Conservation (phyloP, 2,329 filamentous ascomycete species). For the Fusarium cicatricum region DNA sequence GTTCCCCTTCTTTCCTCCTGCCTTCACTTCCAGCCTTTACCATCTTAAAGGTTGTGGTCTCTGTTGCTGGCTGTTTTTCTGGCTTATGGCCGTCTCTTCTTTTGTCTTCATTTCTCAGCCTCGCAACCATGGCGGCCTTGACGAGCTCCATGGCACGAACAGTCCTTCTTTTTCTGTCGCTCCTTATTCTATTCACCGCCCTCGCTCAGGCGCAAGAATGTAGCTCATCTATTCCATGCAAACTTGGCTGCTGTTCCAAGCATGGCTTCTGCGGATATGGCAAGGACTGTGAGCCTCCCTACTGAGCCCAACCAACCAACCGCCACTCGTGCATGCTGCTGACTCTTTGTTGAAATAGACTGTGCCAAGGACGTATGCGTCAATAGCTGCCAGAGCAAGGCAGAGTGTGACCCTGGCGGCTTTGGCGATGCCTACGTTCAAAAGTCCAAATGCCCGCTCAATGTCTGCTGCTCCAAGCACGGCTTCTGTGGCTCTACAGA, state of each 20-base stretch:
- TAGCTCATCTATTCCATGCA: conserved; percentile 27
- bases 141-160: conserved; percentile 4
- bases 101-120: neutral
- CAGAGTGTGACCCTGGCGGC: conserved; percentile 44
- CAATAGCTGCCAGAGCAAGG: conserved; percentile 38
- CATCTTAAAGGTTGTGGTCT: neutral
- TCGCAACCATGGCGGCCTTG: conserved; percentile 5
- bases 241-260: conserved; percentile 45
- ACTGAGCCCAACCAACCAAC: too few relatives aligned
- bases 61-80: neutral
- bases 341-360: neutral
- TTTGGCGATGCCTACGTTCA: conserved; percentile 41
- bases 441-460: conserved; percentile 18
- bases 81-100: neutral
- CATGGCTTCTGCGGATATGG: conserved; percentile 42
- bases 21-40: neutral
- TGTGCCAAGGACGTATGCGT: conserved; percentile 26
- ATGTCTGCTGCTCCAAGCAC: conserved; percentile 16
- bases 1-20: neutral
- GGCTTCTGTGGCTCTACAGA: conserved; percentile 6
- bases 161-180: conserved; percentile 3
- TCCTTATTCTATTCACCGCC: conserved; percentile 5
- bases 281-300: conserved; percentile 16
- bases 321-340: neutral
- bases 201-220: conserved; percentile 9